These are phyloP conservation scores for Talaromyces pinophilus DNA, from an alignment of 2,329 filamentous ascomycete genomes.

Conservation along the genomic window DNA sequence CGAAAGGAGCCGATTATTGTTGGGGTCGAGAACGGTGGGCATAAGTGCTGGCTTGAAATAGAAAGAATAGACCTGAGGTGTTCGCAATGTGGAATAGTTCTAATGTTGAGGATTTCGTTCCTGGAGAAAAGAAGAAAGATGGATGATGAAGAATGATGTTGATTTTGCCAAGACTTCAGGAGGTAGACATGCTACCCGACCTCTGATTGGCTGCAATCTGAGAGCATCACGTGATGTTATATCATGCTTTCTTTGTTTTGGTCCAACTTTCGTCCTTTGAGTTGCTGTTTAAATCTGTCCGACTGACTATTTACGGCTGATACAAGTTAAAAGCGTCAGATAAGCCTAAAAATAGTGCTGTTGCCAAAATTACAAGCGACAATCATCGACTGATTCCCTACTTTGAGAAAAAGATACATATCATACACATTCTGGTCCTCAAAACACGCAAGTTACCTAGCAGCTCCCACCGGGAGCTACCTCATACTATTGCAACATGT, in stretches of 20 bases:
- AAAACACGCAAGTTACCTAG: not conserved
- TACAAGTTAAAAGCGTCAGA: not conserved
- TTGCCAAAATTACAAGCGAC: not conserved
- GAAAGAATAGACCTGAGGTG: not conserved
- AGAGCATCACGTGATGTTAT: not conserved
- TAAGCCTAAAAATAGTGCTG: not conserved
- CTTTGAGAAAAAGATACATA: not conserved
- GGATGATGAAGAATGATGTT: not conserved
- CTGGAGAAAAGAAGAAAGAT: not conserved
- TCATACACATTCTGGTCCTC: not conserved
- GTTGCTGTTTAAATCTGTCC: not conserved
- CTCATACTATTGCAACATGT: not conserved
- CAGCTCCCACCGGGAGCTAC: not conserved
- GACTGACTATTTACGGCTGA: not conserved
- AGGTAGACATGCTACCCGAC: not conserved
- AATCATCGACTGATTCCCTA: not conserved
- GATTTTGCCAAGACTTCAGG: not conserved
- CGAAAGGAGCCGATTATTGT: too few relatives aligned
- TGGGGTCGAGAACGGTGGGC: too few relatives aligned
- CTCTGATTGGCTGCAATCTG: not conserved
- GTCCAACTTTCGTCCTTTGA: not conserved
- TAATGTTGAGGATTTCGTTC: not conserved
- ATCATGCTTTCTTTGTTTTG: not conserved
- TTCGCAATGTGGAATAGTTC: not conserved
- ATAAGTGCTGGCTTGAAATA: too few relatives aligned